These are phyloP conservation scores for Fragaria nilgerrensis DNA, from an alignment of 306 rosid genomes.

Conservation along the genomic window DNA sequence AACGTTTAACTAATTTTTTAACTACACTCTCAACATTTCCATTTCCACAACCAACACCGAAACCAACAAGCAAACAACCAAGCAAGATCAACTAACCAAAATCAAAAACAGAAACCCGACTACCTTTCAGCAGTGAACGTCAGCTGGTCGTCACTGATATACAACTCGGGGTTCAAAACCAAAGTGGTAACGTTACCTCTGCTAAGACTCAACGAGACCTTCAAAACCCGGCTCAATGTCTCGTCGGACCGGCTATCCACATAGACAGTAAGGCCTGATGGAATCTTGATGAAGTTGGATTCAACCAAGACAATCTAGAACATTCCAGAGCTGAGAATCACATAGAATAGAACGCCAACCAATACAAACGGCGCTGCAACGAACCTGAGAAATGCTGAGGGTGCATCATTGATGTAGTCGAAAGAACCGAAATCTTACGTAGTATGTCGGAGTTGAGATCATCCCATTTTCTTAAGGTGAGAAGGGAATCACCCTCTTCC, in stretches of 20 bases:
- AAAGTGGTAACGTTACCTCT: slow-evolving; percentile 41
- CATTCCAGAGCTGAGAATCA: slow-evolving; percentile 63
- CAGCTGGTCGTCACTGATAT: not conserved
- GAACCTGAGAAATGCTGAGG: not conserved
- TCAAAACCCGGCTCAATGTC: slow-evolving; percentile 52
- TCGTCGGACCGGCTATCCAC: slow-evolving; percentile 58
- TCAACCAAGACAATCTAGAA: slow-evolving; percentile 63
- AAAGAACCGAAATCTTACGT: not conserved
- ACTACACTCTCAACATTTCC: not conserved
- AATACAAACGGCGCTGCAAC: not conserved
- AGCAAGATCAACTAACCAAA: too few relatives aligned
- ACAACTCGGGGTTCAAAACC: slow-evolving; percentile 36
- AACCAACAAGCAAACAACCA: not conserved
- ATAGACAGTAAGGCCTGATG: slow-evolving; percentile 59
- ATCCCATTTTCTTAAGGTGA: not conserved
- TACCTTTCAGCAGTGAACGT: not conserved
- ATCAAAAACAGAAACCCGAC: not conserved
- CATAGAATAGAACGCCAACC: slow-evolving; percentile 4
- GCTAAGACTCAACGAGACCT: slow-evolving; percentile 64
- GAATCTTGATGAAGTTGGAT: slow-evolving; percentile 63
- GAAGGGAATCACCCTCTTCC: not conserved
- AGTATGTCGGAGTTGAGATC: not conserved
- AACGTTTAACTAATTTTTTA: too few relatives aligned
- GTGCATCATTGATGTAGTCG: not conserved
- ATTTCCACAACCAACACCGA: not conserved